A percentile compares a stretch with the other conserved stretches of the same genome.
These are phyloP conservation scores for Cylindricascospora bacillispora DNA, from an alignment of 1,139 yeast species.

Conservation along the genomic window DNA sequence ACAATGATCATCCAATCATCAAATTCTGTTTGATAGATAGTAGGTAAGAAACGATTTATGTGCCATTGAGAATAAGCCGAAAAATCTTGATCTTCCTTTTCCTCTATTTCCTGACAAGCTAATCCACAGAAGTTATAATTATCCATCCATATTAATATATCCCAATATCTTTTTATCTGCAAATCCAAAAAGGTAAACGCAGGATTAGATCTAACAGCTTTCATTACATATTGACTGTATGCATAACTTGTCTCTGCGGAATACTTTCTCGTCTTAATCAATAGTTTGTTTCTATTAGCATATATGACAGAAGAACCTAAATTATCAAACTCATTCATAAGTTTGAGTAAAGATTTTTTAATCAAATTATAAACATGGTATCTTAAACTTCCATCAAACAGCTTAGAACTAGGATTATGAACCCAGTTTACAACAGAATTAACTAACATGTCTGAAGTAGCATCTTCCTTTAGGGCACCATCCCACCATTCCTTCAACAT, in stretches of 20 bases:
- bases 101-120: conserved; percentile 50
- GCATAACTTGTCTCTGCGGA: conserved; percentile 86
- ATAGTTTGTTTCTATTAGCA: conserved; percentile 67
- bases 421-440: conserved; percentile 83
- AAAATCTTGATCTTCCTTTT: conserved; percentile 43
- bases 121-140: conserved; percentile 79
- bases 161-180: conserved; percentile 74
- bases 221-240: conserved; percentile 76
- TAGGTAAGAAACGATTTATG: conserved; percentile 60
- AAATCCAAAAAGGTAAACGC: conserved; percentile 74
- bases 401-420: conserved; percentile 53
- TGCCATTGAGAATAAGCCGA: conserved; percentile 70
- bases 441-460: conserved; percentile 75
- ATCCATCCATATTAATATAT: conserved; percentile 88
- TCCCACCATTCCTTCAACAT: conserved; percentile 94
- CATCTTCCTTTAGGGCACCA: conserved; percentile 56
- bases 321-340: conserved; percentile 66
- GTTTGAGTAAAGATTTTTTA: conserved; percentile 68
- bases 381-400: conserved; percentile 70
- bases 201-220: conserved; percentile 70
- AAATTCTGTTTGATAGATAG: conserved; percentile 66
- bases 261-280: conserved; percentile 62
- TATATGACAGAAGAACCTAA: conserved; percentile 69
- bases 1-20: conserved; percentile 77
- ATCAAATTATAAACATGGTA: conserved; percentile 83